Conservation (phyloP, 2,329 filamentous ascomycete species). For the Helotiales sp. region DNA sequence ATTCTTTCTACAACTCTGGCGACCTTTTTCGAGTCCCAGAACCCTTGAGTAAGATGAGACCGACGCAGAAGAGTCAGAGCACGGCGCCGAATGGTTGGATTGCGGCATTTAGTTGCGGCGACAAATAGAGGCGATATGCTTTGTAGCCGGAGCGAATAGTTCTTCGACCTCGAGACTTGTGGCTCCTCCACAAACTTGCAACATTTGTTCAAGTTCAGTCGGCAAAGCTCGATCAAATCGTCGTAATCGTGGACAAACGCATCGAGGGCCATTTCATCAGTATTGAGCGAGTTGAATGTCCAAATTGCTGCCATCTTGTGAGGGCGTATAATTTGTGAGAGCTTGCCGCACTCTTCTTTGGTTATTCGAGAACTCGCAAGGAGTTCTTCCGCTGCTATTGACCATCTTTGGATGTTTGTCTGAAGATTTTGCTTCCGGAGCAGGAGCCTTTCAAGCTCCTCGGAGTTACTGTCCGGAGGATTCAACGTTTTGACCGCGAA, state of each 20-base stretch:
- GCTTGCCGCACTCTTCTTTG: neutral
- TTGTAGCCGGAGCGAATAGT: neutral
- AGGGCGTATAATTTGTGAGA: neutral
- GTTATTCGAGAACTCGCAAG: neutral
- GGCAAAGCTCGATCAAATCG: neutral
- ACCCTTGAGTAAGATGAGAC: neutral
- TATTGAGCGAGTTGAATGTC: neutral
- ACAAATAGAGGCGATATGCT: conserved; percentile 4
- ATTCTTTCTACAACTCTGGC: neutral
- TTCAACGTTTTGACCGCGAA: neutral
- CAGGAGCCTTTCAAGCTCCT: neutral
- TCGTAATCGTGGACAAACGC: neutral
- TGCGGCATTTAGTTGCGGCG: neutral
- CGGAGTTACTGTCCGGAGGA: neutral
- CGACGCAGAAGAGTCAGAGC: neutral
- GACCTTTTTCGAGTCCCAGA: neutral
- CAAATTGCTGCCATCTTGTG: neutral
- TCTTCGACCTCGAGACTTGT: neutral
- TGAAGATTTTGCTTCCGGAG: neutral
- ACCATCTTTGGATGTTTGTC: neutral
- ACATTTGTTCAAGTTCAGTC: neutral
- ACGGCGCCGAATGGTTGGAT: neutral
- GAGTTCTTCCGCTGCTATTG: neutral
- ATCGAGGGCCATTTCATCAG: neutral
- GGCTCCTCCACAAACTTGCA: neutral